A percentile compares a stretch with the other conserved stretches of the same genome.
phyloP scores from a whole-genome alignment of 2,329 filamentous ascomycete genomes.

The Alternaria hordeiaustralica region DNA sequence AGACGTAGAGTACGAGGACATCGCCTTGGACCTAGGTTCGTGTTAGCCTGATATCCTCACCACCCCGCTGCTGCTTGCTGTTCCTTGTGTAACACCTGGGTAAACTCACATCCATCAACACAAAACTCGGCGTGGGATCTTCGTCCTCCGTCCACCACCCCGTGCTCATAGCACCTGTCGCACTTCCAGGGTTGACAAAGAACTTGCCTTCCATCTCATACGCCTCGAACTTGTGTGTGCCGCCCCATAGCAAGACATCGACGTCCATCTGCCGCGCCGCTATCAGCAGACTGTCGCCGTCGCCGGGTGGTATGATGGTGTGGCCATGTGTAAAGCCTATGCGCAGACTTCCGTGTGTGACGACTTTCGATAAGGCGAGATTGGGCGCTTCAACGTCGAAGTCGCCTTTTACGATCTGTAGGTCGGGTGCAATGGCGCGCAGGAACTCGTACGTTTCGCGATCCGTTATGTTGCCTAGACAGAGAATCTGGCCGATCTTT shows the following conservation, averaged over 20 bases:
- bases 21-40: constrained; percentile 83
- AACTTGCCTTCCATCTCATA: constrained; percentile 76
- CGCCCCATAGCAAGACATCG: constrained; percentile 72
- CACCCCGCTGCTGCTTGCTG: neutral
- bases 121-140: constrained; percentile 88
- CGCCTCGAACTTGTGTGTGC: constrained; percentile 73
- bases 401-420: constrained; percentile 74
- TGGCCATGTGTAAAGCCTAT: constrained; percentile 76
- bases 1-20: constrained; percentile 93
- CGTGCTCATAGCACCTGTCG: constrained; percentile 69
- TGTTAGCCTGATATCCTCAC: constrained; percentile 23
- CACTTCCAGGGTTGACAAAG: constrained; percentile 73
- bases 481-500: constrained; percentile 65
- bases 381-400: constrained; percentile 72
- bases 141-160: constrained; percentile 63
- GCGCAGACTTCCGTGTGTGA: constrained; percentile 71
- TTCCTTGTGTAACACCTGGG: neutral
- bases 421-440: constrained; percentile 63
- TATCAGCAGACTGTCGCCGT: constrained; percentile 71
- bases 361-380: constrained; percentile 70
- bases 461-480: constrained; percentile 64
- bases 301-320: constrained; percentile 72
- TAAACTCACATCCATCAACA: constrained; percentile 90
- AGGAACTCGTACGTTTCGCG: constrained; percentile 65
- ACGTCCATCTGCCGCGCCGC: constrained; percentile 75